Base-by-base conservation (phyloP, 768 basidiomycete genomes). In the Tricholoma bakamatsutake region DNA sequence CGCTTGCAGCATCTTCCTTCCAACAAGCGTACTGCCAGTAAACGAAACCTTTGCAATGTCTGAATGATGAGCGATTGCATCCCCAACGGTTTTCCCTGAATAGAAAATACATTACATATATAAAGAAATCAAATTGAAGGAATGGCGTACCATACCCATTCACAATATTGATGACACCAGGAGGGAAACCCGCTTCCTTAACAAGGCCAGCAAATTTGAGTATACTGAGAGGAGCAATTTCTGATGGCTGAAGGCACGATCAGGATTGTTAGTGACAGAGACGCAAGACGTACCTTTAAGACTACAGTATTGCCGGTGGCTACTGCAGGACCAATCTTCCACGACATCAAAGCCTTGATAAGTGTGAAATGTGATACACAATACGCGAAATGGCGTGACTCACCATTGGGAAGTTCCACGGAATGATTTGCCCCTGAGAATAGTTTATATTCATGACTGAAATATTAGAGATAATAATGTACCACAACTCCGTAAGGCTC, bases 11-110 rank as follows among this genome's bases (percentile, higher is more conserved):
- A 95, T 79, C 61, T 82, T 83, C 9, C 90, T 80, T 6, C 93
- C 93, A 27, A 85, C 81, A 28, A 84, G 70, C 0, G 88, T 89
- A 56, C 85, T 87, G 2, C 91, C 92, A 1, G 92, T 94, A 74
- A 95, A 94, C 0, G 90, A 84, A 24, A 93, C 76, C 73, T 87
- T 88, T 57, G 81, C 77, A 61, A 88, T 67, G 4, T 59, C 69
- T 61, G 74, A 73, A 70, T 88, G 85, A 31, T 74, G 69, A 4
- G 76, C 64, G 54, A 89, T 81, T 15, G 86, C 83, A 28, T 82
- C 64, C 0, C 88, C 87, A 9, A 79, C 84, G 9, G 77, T 80
- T 24, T 50, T 39, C 1, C 85, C 85, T 61, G n/a, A n/a, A n/a
- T n/a, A n/a, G n/a, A n/a, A n/a, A n/a, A n/a, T n/a, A n/a, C n/a